Conservation (phyloP, 495 filamentous ascomycete species). For the Halenospora varia region DNA sequence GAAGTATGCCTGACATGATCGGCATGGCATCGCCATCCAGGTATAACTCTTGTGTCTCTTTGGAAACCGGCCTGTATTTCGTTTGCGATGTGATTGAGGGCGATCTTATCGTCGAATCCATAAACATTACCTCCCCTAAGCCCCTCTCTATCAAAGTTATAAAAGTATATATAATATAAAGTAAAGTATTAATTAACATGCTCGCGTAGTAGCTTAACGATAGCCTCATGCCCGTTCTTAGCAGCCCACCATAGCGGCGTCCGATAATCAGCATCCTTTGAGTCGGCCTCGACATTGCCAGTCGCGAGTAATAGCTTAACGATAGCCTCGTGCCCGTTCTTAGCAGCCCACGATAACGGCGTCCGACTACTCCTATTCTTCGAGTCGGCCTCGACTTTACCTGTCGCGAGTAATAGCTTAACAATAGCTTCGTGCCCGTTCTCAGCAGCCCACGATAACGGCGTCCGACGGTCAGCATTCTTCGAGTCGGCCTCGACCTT, state of each 20-base stretch:
- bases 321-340: conserved; percentile 56
- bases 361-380: conserved; percentile 84
- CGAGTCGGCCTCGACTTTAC: conserved; percentile 2
- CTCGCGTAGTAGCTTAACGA: conserved; percentile 24
- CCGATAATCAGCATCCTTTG: background rate
- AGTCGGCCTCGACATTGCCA: background rate
- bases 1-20: no score
- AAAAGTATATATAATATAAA: conserved; percentile 18
- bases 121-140: background rate
- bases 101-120: no score
- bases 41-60: no score
- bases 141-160: background rate
- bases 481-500: background rate
- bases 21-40: no score
- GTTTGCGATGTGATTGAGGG: no score
- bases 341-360: conserved; percentile 89
- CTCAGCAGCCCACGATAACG: background rate
- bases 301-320: conserved; percentile 9
- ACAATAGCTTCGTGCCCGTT: background rate
- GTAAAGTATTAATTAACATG: conserved; percentile 11
- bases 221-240: conserved; percentile 16
- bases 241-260: conserved; percentile 15
- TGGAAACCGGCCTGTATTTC: no score
- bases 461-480: background rate
- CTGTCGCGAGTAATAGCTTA: conserved; percentile 3